Base-by-base conservation (phyloP, 1,284 basidiomycete species). In the Schizophyllum amplum region DNA sequence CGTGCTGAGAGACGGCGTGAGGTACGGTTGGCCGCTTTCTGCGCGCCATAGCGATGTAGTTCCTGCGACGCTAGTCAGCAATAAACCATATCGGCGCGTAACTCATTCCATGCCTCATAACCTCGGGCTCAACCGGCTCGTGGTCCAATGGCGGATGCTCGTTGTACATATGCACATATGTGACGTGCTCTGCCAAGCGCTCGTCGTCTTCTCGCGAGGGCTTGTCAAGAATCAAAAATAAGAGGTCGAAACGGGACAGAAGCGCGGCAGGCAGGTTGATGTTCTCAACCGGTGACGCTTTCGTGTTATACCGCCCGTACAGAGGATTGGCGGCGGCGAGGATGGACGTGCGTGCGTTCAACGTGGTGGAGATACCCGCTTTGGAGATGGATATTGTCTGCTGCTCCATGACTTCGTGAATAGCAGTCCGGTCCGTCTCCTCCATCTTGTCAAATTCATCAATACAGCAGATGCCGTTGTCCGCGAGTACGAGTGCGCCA, bases 371-470 rank as follows among this genome's bases (percentile, higher is more conserved):
- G 70, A 99, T 99, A 21, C 97, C 97, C 1, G 97, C 97, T 75
- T 99, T 99, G 50, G 94, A 95, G 64, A 99, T 99, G 2, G 94
- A 98, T 62, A 99, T 99, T 1, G 97, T 99, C 73, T 99, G 96
- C 69, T 99, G 96, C 72, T 99, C 96, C 97, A 99, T 99, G 57
- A 99, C 97, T 80, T 99, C 97, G 76, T 99, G 97, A 62, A 99
- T 99, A 13, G 97, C 94, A 0, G 97, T 99, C 60, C 97, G 83
- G 71, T 99, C 97, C 1, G 91, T 73, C 72, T 99, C 97, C 64
- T 99, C 97, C 97, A 99, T 99, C 75, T 99, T 99, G 77, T 99
- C 97, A 70, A 99, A 99, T 69, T 99, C 97, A 68, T 99, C 97
- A 64, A 99, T 99, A 72, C 96, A 99, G 74, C 95, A 98, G 67